Conservation (phyloP, 768 basidiomycete genomes). For the Rhizopogon sp. region DNA sequence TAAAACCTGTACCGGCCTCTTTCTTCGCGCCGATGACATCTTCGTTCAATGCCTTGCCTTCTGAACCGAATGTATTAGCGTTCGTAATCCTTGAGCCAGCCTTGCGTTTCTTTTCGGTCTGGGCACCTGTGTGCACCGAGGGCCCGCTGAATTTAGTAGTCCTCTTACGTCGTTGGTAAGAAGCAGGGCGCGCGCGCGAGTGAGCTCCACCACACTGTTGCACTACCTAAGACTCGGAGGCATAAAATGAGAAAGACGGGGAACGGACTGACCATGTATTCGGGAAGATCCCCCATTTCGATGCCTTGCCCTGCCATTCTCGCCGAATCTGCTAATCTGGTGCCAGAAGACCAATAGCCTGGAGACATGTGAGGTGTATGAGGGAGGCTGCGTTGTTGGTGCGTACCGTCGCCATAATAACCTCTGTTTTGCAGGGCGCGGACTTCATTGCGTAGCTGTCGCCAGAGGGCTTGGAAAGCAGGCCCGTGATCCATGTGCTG, state of each 20-base stretch:
- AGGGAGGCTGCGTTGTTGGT: neutral
- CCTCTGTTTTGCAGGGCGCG: slow-evolving; percentile 64
- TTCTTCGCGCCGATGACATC: slow-evolving; percentile 31
- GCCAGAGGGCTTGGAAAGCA: slow-evolving; percentile 74
- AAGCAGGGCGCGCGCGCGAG: slow-evolving; percentile 50
- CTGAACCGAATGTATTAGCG: slow-evolving; percentile 53
- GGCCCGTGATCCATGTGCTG: slow-evolving; percentile 82
- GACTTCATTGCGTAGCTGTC: slow-evolving; percentile 59
- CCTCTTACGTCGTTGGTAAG: slow-evolving; percentile 35
- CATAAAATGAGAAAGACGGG: neutral
- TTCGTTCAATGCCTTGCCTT: slow-evolving; percentile 49
- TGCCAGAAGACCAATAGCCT: slow-evolving; percentile 85
- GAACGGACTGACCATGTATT: slow-evolving; percentile 57
- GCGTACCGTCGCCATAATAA: slow-evolving; percentile 77
- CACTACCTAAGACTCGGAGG: neutral
- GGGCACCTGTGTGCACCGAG: slow-evolving; percentile 53
- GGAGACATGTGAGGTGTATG: slow-evolving; percentile 2
- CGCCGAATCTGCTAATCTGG: slow-evolving; percentile 61
- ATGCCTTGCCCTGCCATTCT: slow-evolving; percentile 46
- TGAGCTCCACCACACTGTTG: slow-evolving; percentile 78
- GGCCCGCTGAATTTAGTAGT: slow-evolving; percentile 27
- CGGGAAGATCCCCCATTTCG: slow-evolving; percentile 58
- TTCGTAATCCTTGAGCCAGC: slow-evolving; percentile 64
- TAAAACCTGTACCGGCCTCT: slow-evolving; percentile 54
- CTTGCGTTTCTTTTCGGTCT: slow-evolving; percentile 65